phyloP scores from a whole-genome alignment of 345 rosid species.

The Aurinia saxatilis region DNA sequence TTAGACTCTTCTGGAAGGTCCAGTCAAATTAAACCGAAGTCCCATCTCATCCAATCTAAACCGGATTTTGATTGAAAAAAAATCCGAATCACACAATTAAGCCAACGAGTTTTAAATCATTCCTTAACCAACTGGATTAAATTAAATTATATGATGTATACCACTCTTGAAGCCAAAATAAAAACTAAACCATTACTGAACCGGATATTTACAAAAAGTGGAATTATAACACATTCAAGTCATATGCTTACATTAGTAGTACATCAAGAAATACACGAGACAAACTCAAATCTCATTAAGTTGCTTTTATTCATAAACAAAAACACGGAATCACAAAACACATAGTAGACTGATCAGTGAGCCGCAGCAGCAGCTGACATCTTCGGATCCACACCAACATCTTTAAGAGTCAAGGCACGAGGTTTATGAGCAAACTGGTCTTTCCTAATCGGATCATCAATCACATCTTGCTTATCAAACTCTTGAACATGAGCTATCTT shows the following conservation, averaged over 20 bases:
- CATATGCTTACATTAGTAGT: not conserved
- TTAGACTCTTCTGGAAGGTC: no score
- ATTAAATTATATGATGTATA: no score
- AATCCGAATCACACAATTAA: no score
- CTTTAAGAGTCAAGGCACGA: constrained; percentile 45
- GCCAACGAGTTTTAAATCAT: no score
- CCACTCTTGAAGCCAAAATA: no score
- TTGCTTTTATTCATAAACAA: not conserved
- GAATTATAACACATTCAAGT: not conserved
- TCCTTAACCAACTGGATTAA: no score
- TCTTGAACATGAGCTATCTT: constrained; percentile 68
- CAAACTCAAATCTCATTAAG: not conserved
- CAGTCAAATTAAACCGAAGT: no score
- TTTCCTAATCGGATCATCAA: constrained; percentile 25
- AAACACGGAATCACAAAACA: not conserved
- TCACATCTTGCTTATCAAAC: constrained; percentile 17
- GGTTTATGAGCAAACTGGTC: constrained; percentile 38
- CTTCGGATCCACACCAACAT: constrained; percentile 54
- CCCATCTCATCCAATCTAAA: no score
- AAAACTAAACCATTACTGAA: no score
- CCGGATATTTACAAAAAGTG: no score
- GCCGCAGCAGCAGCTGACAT: not conserved
- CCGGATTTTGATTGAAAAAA: no score
- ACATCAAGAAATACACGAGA: not conserved
- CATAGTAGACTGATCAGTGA: not conserved